phyloP scores from a whole-genome alignment of 805 yeast genomes.

The Metschnikowia borealis region DNA sequence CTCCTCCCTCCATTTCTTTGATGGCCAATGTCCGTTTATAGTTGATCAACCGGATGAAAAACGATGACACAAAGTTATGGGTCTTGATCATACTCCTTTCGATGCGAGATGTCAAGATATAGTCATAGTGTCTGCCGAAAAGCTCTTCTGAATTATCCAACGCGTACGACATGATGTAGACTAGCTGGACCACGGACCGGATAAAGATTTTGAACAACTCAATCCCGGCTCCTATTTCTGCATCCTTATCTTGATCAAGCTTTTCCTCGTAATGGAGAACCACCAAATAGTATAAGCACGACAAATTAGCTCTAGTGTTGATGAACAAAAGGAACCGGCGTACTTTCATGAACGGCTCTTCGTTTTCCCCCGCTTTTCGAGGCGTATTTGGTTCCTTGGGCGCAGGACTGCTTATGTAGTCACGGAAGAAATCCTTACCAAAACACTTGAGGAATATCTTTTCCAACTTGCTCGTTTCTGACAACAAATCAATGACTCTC shows the following conservation, averaged over 20 bases:
- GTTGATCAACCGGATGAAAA: constrained; percentile 37
- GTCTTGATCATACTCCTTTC: constrained; percentile 40
- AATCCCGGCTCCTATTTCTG: constrained; percentile 36
- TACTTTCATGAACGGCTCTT: constrained; percentile 31
- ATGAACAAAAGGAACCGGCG: constrained; percentile 33
- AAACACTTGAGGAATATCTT: constrained; percentile 31
- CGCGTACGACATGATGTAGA: constrained; percentile 41
- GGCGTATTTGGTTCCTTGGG: constrained; percentile 12
- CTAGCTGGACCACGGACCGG: constrained; percentile 39
- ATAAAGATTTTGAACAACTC: constrained; percentile 41
- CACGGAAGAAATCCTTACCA: constrained; percentile 41
- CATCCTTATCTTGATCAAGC: constrained; percentile 23
- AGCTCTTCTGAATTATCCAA: constrained; percentile 40
- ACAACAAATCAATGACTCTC: constrained; percentile 31
- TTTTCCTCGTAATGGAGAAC: constrained; percentile 39
- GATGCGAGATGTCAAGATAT: constrained; percentile 31
- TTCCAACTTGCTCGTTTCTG: constrained; percentile 36
- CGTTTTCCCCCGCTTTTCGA: constrained; percentile 16
- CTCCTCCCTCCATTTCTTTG: constrained; percentile 6
- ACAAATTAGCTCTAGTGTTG: constrained; percentile 36
- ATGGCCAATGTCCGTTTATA: constrained; percentile 32
- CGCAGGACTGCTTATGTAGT: constrained; percentile 33
- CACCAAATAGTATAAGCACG: constrained; percentile 38
- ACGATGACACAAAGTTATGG: constrained; percentile 35
- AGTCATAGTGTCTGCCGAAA: constrained; percentile 40